Conservation (phyloP, 495 filamentous ascomycete genomes). For the Aspergillus conjunctus region DNA sequence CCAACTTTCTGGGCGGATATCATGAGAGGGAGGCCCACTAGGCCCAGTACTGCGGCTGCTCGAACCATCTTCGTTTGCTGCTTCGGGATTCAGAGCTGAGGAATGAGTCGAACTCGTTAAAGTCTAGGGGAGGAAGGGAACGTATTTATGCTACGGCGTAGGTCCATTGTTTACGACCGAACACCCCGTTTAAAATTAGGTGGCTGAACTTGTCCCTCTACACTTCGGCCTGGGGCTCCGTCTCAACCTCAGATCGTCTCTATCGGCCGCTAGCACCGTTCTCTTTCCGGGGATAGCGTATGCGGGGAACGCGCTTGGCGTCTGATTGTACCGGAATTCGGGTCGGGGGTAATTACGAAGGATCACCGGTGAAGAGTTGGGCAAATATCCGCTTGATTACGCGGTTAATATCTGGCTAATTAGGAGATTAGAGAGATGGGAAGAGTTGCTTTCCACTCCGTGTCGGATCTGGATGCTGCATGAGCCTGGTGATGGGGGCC, state of each 20-base stretch:
- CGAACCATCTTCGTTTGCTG: neutral
- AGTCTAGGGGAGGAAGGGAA: neutral
- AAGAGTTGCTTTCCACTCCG: too few species aligned
- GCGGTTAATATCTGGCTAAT: too few species aligned
- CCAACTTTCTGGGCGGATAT: neutral
- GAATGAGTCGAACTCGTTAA: neutral
- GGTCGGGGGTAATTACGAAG: neutral
- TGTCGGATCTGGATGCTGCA: too few species aligned
- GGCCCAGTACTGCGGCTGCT: neutral
- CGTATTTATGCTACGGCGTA: neutral
- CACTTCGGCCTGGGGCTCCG: neutral
- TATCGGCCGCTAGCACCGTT: neutral
- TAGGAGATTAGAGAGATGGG: too few species aligned
- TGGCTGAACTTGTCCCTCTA: slow-evolving; percentile 1
- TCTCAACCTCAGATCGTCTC: neutral
- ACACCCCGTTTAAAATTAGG: neutral
- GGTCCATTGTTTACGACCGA: neutral
- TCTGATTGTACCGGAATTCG: neutral
- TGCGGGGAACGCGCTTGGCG: neutral
- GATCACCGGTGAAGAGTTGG: neutral
- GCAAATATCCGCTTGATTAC: neutral
- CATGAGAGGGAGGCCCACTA: neutral
- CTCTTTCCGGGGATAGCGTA: neutral
- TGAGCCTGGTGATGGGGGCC: too few species aligned
- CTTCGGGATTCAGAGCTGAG: neutral